Percentiles rank a stretch among this genome's conserved stretches.
These are phyloP conservation scores for Penicillium sp. DNA, from an alignment of 2,329 filamentous ascomycete genomes.

Conservation along the genomic window DNA sequence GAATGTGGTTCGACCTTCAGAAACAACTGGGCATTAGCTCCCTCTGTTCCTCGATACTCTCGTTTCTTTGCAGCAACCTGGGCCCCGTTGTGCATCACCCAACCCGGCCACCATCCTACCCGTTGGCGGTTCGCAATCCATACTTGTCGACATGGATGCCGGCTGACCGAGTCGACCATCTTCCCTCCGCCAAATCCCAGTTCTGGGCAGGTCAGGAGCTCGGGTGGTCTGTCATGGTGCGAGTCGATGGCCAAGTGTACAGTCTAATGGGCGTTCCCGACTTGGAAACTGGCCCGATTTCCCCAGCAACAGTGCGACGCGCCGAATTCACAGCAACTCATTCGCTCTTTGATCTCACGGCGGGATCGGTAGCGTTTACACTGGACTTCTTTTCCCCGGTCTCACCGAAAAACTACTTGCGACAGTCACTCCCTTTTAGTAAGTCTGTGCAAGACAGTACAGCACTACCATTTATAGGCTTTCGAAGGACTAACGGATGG, in stretches of 20 bases:
- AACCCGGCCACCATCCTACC: conserved; percentile 45
- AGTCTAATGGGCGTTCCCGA: conserved; percentile 45
- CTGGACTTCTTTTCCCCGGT: conserved; percentile 51
- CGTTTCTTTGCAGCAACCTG: conserved; percentile 14
- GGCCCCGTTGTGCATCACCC: conserved; percentile 24
- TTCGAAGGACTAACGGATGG: conserved; percentile 7
- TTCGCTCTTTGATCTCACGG: conserved; percentile 42
- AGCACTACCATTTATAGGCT: not conserved
- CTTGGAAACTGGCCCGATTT: conserved; percentile 23
- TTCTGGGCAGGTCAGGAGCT: conserved; percentile 48
- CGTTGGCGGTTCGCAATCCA: conserved; percentile 46
- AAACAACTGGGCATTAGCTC: conserved; percentile 24
- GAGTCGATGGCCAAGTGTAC: conserved; percentile 44
- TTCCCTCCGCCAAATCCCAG: conserved; percentile 43
- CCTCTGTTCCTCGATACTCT: conserved; percentile 24
- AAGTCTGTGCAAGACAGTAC: conserved; percentile 5
- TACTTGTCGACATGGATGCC: conserved; percentile 50
- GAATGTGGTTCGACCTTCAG: conserved; percentile 19
- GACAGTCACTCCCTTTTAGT: conserved; percentile 49
- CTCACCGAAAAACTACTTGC: conserved; percentile 43
- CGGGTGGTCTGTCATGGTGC: conserved; percentile 46
- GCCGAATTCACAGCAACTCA: conserved; percentile 48
- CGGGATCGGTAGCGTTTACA: conserved; percentile 37
- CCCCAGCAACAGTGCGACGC: conserved; percentile 35
- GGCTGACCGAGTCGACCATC: conserved; percentile 36